Evolutionary conservation across 352 stramenopile genomes (phyloP).

Genomic region (Phytophthora macrochlamydospora): DNA sequence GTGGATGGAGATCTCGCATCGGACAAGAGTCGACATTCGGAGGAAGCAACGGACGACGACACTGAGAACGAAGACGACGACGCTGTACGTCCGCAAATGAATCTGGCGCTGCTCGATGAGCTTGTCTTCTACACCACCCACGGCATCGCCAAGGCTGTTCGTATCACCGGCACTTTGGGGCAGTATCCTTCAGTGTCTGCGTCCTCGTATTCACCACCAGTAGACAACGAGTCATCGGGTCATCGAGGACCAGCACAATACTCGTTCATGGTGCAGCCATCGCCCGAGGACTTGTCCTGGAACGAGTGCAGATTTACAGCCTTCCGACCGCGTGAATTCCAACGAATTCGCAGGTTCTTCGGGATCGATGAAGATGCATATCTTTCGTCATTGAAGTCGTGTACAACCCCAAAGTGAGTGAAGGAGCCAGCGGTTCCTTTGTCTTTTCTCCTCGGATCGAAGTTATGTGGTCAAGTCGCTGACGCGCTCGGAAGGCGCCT

Average conservation of each 20-base stretch:
- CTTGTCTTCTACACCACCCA: conserved; percentile 82
- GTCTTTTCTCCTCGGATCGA: conserved; percentile 85
- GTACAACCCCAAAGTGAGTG: conserved; percentile 75
- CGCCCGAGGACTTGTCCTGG: conserved; percentile 39
- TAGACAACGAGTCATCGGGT: conserved; percentile 6
- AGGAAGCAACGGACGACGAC: conserved; percentile 28
- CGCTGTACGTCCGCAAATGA: conserved; percentile 75
- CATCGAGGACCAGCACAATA: conserved; percentile 23
- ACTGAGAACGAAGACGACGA: conserved; percentile 52
- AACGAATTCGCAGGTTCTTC: conserved; percentile 54
- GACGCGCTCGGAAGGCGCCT: conserved; percentile 55
- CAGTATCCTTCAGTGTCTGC: conserved; percentile 14
- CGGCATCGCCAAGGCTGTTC: conserved; percentile 67
- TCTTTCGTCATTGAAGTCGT: conserved; percentile 58
- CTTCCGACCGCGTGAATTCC: conserved; percentile 58
- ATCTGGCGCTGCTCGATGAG: conserved; percentile 75
- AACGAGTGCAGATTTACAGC: conserved; percentile 72
- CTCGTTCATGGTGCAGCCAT: conserved; percentile 55
- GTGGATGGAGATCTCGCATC: conserved; percentile 16
- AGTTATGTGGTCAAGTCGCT: conserved; percentile 86
- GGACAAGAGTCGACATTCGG: not conserved
- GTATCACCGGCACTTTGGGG: conserved; percentile 31
- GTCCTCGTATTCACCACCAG: conserved; percentile 7
- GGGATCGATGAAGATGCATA: conserved; percentile 63
- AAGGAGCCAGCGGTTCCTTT: conserved; percentile 82